Base-by-base conservation (phyloP, 345 rosid species). In the Brassica rapa region DNA sequence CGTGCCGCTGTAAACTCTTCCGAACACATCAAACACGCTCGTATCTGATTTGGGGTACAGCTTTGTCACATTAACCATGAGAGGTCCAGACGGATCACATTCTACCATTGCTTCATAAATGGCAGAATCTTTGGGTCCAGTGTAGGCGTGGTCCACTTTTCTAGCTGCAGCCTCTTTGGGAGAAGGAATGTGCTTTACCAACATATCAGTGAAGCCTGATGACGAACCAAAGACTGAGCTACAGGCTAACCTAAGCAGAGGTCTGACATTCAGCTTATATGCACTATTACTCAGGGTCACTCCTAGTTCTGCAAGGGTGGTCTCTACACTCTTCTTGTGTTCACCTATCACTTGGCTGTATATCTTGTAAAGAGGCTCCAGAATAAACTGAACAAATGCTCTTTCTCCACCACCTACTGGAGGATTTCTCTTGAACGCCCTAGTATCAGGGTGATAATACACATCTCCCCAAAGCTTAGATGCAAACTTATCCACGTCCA, bases 281-380 rank as follows among this genome's bases (percentile, higher is more conserved):
- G 98, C 92, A 23, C 92, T 89, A 86, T 90, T 93, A 78, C 93
- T 90, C 76, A 95, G 93, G 67, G 97, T 90, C 70, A 93, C 98
- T 46, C 99, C 98, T 69, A 95, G 84, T 83, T 95, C 99, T 30
- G 93, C 92, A 81, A 95, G 98, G 80, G 97, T 93, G 68, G 97
- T 77, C 85, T 95, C 98, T 74, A 93, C 97, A 70, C 99, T 93
- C 86, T 91, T 95, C 86, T 89, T 91, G 81, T 93, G 99, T 85
- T 95, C 99, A 77, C 98, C 98, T 80, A 95, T 89, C 74, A 95
- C 96, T 87, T 93, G 99, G 79, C 99, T 95, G 80, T 95, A 93
- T 85, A 95, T 88, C 81, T 90, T 95, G 84, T 95, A 95, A 19
- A 95, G 89, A 62, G 99, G 99, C 83, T 95, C 99, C 63, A 93